Evolutionary conservation across 306 rosid species (phyloP).

Genomic region (Begonia peltatifolia): DNA sequence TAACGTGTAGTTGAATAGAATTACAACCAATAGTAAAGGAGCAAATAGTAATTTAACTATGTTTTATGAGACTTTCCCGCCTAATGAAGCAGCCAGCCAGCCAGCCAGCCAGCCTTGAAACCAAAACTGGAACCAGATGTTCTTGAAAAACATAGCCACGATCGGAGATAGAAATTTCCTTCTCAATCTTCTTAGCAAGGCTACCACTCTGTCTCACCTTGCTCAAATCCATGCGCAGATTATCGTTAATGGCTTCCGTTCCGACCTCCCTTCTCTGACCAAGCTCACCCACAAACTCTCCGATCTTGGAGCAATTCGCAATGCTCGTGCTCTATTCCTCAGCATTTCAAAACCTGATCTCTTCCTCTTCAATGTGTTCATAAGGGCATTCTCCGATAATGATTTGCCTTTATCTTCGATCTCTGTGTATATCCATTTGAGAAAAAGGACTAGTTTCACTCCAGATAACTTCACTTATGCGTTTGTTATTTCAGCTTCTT

Average conservation of each 20-base stretch:
- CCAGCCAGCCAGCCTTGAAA: too few relatives aligned
- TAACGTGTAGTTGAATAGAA: too few relatives aligned
- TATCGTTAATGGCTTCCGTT: slow-evolving; percentile 44
- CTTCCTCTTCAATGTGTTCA: slow-evolving; percentile 74
- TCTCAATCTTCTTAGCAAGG: slow-evolving; percentile 32
- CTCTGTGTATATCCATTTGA: slow-evolving; percentile 40
- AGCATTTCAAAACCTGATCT: slow-evolving; percentile 55
- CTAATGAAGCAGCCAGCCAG: too few relatives aligned
- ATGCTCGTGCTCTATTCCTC: slow-evolving; percentile 52
- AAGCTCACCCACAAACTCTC: slow-evolving; percentile 75
- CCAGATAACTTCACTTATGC: slow-evolving; percentile 68
- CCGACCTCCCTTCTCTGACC: slow-evolving; percentile 65
- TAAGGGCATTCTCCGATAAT: slow-evolving; percentile 51
- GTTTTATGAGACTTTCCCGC: too few relatives aligned
- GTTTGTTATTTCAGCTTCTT: slow-evolving; percentile 46
- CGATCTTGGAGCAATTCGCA: slow-evolving; percentile 48
- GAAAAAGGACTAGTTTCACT: slow-evolving; percentile 29
- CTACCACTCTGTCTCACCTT: slow-evolving; percentile 36
- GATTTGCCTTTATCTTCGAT: slow-evolving; percentile 35
- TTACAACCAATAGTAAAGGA: too few relatives aligned
- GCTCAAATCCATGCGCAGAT: slow-evolving; percentile 63
- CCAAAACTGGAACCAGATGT: slow-evolving; percentile 17
- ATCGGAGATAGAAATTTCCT: slow-evolving; percentile 33
- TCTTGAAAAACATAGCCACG: slow-evolving; percentile 13
- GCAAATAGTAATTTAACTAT: too few relatives aligned